Conservation (phyloP, 192 early-diverging fungal species). For the Entomortierella parvispora region DNA sequence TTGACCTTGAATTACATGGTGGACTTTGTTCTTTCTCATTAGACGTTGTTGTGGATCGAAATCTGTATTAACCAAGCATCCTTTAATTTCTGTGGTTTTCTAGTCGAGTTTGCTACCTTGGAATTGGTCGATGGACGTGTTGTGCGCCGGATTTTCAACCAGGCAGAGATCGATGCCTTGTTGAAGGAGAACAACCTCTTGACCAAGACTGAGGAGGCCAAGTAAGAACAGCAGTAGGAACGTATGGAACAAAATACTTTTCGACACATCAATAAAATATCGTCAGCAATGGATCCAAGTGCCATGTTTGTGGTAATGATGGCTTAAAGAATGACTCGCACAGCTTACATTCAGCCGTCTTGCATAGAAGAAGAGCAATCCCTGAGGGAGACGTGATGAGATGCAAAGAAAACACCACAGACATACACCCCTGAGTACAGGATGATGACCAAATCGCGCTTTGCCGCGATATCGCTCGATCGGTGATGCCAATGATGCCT, state of each 20-base stretch:
- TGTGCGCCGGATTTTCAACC: slow-evolving; percentile 74
- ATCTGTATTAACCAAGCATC: not conserved
- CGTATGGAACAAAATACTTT: not conserved
- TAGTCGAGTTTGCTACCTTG: slow-evolving; percentile 94
- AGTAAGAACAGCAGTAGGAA: slow-evolving; percentile 18
- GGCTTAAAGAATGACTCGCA: too few relatives aligned
- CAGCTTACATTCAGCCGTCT: too few relatives aligned
- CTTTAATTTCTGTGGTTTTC: not conserved
- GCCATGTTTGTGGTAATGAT: too few relatives aligned
- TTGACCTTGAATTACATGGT: not conserved
- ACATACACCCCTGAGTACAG: too few relatives aligned
- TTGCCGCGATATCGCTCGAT: too few relatives aligned
- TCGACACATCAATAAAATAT: not conserved
- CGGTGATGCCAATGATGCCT: too few relatives aligned
- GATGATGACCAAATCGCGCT: too few relatives aligned
- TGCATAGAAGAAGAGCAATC: too few relatives aligned
- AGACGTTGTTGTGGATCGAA: not conserved
- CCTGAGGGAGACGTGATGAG: too few relatives aligned
- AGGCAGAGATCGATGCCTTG: slow-evolving; percentile 84
- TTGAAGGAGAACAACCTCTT: slow-evolving; percentile 78
- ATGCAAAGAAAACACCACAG: too few relatives aligned
- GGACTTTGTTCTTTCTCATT: slow-evolving; percentile 2
- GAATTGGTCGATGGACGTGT: slow-evolving; percentile 67
- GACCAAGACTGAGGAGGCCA: slow-evolving; percentile 50
- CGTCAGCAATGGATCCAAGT: too few relatives aligned